Evolutionary conservation across 306 rosid genomes (phyloP).

Genomic region (Cicer arietinum): DNA sequence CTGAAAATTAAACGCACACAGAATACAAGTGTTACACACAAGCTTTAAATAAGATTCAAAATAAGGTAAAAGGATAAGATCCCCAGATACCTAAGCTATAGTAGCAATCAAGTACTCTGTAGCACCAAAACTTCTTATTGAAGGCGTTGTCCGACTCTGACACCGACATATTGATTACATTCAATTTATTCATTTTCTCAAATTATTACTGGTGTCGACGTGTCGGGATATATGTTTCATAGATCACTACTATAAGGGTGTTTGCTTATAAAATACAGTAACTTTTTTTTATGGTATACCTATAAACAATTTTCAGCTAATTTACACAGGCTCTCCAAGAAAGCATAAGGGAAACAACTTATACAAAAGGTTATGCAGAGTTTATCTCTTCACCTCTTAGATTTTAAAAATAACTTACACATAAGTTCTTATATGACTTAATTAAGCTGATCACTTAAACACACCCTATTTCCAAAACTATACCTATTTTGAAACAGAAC

Average conservation of each 20-base stretch:
- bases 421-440: background rate
- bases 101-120: background rate
- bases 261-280: no score
- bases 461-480: background rate
- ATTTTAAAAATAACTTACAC: background rate
- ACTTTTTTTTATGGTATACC: no score
- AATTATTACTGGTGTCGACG: no score
- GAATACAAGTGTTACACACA: background rate
- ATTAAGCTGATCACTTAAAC: background rate
- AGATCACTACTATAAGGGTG: no score
- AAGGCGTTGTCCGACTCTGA: no score
- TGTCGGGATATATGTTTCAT: no score
- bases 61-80: background rate
- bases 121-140: no score
- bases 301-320: background rate
- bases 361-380: background rate
- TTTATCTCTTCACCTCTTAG: background rate
- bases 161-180: no score
- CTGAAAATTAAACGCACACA: conserved; percentile 12
- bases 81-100: background rate
- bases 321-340: background rate
- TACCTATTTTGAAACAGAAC: background rate
- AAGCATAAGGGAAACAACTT: background rate
- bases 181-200: no score
- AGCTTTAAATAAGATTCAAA: conserved; percentile 5